A percentile compares a stretch with the other conserved stretches of the same genome.
Evolutionary conservation across 2,329 filamentous ascomycete genomes (phyloP).

Genomic region (Clarireedia sp.): DNA sequence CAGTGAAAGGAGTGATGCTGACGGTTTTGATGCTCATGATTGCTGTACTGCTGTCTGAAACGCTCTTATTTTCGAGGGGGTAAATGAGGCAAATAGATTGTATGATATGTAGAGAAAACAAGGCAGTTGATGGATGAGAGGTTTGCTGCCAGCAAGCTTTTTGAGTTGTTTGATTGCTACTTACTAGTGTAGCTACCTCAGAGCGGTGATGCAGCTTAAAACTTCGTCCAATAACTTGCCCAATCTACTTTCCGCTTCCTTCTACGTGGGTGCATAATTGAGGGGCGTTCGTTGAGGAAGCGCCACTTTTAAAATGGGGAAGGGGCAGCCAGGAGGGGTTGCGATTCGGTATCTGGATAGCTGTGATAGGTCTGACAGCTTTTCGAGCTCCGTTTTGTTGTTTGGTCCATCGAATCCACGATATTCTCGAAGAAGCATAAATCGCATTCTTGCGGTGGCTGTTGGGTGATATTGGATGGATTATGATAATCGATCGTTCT

Average conservation of each 20-base stretch:
- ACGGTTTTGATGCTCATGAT: conserved; percentile 74
- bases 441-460: no score
- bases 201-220: neutral
- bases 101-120: neutral
- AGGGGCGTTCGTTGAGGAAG: neutral
- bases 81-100: neutral
- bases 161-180: neutral
- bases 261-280: neutral
- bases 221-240: neutral
- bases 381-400: no score
- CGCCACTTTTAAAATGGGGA: neutral
- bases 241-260: neutral
- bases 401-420: no score
- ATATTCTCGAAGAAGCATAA: no score
- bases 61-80: neutral
- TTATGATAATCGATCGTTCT: no score
- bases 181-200: neutral
- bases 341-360: neutral
- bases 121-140: neutral
- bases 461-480: no score
- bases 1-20: conserved; percentile 74
- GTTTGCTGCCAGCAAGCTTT: neutral
- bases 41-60: conserved; percentile 11
- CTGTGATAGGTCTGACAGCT: no score
- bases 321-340: neutral